phyloP scores from a whole-genome alignment of 2,329 filamentous ascomycete species.

The Nemania serpens region DNA sequence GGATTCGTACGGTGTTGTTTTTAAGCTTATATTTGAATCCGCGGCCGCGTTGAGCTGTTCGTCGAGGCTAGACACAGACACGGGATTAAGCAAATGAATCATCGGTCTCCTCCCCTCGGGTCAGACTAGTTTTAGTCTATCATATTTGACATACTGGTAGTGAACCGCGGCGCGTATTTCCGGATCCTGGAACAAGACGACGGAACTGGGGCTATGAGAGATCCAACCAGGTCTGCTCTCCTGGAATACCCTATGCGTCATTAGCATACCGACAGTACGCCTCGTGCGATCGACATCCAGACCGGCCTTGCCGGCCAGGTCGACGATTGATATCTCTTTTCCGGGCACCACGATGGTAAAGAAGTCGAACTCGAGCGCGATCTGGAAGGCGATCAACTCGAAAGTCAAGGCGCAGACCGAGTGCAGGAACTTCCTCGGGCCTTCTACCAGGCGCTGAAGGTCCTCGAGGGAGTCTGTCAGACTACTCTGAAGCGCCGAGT shows the following conservation, averaged over 20 bases:
- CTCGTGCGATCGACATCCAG: slow-evolving; percentile 31
- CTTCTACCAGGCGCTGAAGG: slow-evolving; percentile 5
- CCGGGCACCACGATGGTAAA: slow-evolving; percentile 33
- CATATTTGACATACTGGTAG: too few relatives aligned
- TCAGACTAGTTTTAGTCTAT: too few relatives aligned
- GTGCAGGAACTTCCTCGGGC: not conserved
- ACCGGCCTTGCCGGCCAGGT: slow-evolving; percentile 30
- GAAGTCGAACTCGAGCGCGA: slow-evolving; percentile 35
- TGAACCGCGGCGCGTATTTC: slow-evolving; percentile 22
- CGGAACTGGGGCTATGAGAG: slow-evolving; percentile 28
- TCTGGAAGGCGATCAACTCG: slow-evolving; percentile 20
- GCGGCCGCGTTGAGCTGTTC: too few relatives aligned
- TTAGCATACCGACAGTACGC: slow-evolving; percentile 33
- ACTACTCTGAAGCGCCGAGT: not conserved
- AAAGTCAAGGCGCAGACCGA: not conserved
- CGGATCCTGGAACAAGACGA: slow-evolving; percentile 22
- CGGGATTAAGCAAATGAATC: too few relatives aligned
- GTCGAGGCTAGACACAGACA: too few relatives aligned
- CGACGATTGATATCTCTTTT: slow-evolving; percentile 26
- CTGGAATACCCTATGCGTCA: slow-evolving; percentile 34
- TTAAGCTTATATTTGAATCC: too few relatives aligned
- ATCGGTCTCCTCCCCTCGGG: too few relatives aligned
- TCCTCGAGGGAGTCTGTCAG: slow-evolving; percentile 2
- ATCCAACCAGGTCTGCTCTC: slow-evolving; percentile 28
- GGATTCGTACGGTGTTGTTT: too few relatives aligned